These are phyloP conservation scores for Saccharomycodes ludwigii DNA, from an alignment of 805 yeast species.

Conservation along the genomic window DNA sequence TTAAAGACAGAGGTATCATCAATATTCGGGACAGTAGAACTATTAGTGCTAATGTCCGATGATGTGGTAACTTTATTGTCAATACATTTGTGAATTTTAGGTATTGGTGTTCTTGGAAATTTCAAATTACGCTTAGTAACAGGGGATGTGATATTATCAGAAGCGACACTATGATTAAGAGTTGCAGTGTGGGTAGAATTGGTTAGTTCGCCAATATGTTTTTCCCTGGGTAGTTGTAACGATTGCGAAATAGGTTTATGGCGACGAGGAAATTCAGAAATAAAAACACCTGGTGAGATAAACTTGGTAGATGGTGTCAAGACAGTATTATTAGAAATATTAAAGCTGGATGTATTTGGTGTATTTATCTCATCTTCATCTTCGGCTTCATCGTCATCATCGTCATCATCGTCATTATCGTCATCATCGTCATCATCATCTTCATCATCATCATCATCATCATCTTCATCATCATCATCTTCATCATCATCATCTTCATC, in stretches of 20 bases:
- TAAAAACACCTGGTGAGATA: slow-evolving; percentile 1
- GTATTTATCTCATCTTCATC: slow-evolving; percentile 3
- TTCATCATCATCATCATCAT: slow-evolving; percentile 3
- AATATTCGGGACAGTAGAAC: background rate
- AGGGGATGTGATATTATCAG: too few species aligned
- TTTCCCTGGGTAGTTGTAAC: background rate
- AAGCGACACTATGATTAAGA: too few species aligned
- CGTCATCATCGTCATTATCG: background rate
- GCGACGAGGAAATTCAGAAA: slow-evolving; percentile 1
- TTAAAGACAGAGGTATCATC: background rate
- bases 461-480: slow-evolving; percentile 1
- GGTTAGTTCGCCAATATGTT: background rate
- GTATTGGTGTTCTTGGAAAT: slow-evolving; percentile 9
- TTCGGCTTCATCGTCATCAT: slow-evolving; percentile 1
- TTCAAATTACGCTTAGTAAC: background rate
- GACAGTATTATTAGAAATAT: slow-evolving; percentile 1
- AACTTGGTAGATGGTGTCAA: background rate
- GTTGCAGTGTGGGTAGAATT: slow-evolving; percentile 1
- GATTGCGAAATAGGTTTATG: slow-evolving; percentile 1
- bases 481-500: slow-evolving; percentile 5
- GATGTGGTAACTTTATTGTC: background rate
- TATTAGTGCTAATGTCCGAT: background rate
- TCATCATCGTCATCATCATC: slow-evolving; percentile 2
- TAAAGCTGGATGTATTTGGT: slow-evolving; percentile 2
- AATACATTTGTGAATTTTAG: slow-evolving; percentile 1